Evolutionary conservation across 345 rosid species (phyloP).

Genomic region (Pistacia integerrima): DNA sequence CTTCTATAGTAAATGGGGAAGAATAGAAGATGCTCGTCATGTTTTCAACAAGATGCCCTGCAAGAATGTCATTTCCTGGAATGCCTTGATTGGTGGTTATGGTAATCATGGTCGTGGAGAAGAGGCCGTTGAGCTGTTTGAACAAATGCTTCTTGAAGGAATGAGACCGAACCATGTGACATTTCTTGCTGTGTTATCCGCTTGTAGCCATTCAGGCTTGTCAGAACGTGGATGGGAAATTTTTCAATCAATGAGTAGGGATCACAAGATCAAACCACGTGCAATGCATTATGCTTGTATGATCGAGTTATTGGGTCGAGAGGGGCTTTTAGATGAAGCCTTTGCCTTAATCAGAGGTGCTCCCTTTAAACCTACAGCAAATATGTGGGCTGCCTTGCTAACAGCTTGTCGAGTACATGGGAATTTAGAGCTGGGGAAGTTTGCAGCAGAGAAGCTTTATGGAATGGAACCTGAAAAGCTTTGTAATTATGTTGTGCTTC

Average conservation of each 20-base stretch:
- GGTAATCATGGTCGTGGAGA: constrained; percentile 75
- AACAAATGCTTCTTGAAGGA: constrained; percentile 58
- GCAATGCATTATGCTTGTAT: constrained; percentile 86
- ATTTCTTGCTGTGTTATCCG: constrained; percentile 75
- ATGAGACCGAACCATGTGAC: constrained; percentile 76
- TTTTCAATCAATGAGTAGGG: constrained; percentile 66
- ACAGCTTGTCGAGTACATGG: constrained; percentile 77
- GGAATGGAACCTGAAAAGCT: constrained; percentile 87
- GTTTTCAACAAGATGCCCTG: constrained; percentile 69
- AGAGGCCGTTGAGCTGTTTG: constrained; percentile 68
- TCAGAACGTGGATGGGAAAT: constrained; percentile 75
- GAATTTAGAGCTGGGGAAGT: constrained; percentile 78
- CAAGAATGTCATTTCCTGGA: constrained; percentile 80
- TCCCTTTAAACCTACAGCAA: constrained; percentile 66
- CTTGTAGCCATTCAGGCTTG: constrained; percentile 75
- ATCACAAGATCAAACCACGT: constrained; percentile 70
- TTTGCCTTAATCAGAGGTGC: constrained; percentile 65
- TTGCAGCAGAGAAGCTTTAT: constrained; percentile 77
- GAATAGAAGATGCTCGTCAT: constrained; percentile 67
- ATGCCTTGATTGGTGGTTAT: constrained; percentile 83
- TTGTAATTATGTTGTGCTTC: constrained; percentile 68
- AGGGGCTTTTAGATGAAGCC: constrained; percentile 84
- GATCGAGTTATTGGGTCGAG: constrained; percentile 77
- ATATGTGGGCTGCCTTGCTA: constrained; percentile 93
- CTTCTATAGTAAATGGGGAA: constrained; percentile 97